These are phyloP conservation scores for Fagus crenata DNA, from an alignment of 306 rosid species.

Conservation along the genomic window DNA sequence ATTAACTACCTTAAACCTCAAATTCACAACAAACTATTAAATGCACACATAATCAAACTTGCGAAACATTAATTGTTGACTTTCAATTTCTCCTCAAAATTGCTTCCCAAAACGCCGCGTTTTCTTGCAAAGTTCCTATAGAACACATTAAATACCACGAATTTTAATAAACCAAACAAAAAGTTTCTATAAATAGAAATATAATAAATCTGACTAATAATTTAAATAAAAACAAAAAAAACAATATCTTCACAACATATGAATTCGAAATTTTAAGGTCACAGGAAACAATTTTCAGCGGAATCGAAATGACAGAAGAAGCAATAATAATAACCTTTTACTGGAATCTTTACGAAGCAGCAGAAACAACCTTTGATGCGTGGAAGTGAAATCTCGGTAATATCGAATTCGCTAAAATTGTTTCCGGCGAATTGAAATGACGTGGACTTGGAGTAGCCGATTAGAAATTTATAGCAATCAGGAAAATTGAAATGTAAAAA, in stretches of 20 bases:
- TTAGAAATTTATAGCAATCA: no score
- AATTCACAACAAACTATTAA: neutral
- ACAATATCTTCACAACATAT: neutral
- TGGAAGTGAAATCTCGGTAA: neutral
- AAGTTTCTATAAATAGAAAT: neutral
- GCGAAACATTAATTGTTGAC: neutral
- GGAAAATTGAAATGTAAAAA: no score
- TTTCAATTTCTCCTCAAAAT: neutral
- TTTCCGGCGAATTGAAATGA: neutral
- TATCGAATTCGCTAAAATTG: neutral
- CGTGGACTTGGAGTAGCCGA: no score
- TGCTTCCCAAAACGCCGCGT: neutral
- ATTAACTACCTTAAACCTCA: neutral
- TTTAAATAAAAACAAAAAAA: neutral
- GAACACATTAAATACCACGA: neutral
- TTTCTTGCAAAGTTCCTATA: neutral
- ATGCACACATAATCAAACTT: neutral
- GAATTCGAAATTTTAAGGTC: no score
- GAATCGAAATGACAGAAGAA: no score
- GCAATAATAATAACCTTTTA: no score
- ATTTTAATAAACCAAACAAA: neutral
- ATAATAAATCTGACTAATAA: neutral
- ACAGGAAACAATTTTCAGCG: no score
- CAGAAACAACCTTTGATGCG: neutral
- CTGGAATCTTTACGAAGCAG: neutral